Evolutionary conservation across 371 early-diverging fungal species (phyloP).

Genomic region (Sanchytrium tribonematis): DNA sequence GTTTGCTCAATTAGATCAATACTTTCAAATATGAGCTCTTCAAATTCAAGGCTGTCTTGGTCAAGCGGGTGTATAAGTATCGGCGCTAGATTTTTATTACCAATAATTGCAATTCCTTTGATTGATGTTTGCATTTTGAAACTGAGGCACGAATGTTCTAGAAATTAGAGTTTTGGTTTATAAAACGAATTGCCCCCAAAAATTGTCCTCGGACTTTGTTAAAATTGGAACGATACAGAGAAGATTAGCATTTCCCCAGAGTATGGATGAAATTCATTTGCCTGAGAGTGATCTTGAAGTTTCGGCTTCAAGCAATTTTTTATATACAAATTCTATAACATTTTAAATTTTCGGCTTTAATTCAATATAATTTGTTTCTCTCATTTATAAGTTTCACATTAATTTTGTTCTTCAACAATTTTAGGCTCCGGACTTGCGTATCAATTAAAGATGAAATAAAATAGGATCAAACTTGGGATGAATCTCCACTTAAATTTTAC

Average conservation of each 20-base stretch:
- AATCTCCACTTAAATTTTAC: background rate
- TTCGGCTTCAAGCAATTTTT: background rate
- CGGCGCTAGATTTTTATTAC: background rate
- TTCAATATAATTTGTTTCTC: too few species aligned
- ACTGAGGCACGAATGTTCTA: too few species aligned
- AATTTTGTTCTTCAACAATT: too few species aligned
- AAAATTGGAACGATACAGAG: constrained; percentile 1
- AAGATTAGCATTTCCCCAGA: background rate
- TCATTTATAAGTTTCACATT: too few species aligned
- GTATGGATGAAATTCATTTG: background rate
- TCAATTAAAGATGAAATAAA: too few species aligned
- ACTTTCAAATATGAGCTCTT: background rate
- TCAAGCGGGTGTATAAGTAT: background rate
- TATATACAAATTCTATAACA: background rate
- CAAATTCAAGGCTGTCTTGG: background rate
- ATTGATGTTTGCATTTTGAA: background rate
- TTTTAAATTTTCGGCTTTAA: too few species aligned
- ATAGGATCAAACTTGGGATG: background rate
- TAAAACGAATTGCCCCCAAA: background rate
- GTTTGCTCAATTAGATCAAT: background rate
- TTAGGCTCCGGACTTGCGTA: too few species aligned
- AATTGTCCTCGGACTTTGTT: background rate
- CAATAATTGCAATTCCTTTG: background rate
- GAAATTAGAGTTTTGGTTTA: too few species aligned
- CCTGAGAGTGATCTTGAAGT: background rate